Conservation (phyloP, 108 stramenopile species). For the Conticribra guillardii region DNA sequence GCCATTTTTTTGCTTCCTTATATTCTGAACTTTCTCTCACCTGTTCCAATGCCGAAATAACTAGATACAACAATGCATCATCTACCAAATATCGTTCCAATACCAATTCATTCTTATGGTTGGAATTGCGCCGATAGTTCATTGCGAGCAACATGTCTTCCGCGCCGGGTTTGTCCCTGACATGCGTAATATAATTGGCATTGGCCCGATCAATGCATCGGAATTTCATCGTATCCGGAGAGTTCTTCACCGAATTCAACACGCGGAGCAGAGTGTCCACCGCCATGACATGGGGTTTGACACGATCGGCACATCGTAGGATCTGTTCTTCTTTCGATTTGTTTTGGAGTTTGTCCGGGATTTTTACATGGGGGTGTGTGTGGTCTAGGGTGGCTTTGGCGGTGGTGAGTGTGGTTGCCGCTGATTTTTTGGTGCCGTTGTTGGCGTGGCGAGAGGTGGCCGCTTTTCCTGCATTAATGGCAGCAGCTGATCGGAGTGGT, state of each 20-base stretch:
- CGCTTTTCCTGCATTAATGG: constrained; percentile 54
- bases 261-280: constrained; percentile 77
- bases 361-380: constrained; percentile 70
- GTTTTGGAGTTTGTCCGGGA: constrained; percentile 71
- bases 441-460: constrained; percentile 29
- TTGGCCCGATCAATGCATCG: constrained; percentile 69
- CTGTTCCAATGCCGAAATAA: constrained; percentile 81
- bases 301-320: constrained; percentile 68
- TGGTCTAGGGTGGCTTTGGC: constrained; percentile 19
- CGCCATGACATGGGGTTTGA: constrained; percentile 68
- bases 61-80: constrained; percentile 75
- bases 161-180: constrained; percentile 72
- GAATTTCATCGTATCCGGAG: constrained; percentile 60
- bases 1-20: constrained; percentile 47
- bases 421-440: constrained; percentile 2
- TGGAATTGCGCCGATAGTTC: constrained; percentile 64
- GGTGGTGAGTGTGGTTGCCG: constrained; percentile 7
- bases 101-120: constrained; percentile 39
- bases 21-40: constrained; percentile 65
- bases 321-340: constrained; percentile 84
- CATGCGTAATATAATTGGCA: constrained; percentile 54
- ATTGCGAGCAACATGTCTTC: constrained; percentile 75
- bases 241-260: constrained; percentile 52
- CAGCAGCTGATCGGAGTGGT: constrained; percentile 42
- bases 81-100: constrained; percentile 64